Percentiles rank a stretch among this genome's conserved stretches.
Evolutionary conservation across 306 rosid species (phyloP).

Genomic region (Fragaria ananassa): DNA sequence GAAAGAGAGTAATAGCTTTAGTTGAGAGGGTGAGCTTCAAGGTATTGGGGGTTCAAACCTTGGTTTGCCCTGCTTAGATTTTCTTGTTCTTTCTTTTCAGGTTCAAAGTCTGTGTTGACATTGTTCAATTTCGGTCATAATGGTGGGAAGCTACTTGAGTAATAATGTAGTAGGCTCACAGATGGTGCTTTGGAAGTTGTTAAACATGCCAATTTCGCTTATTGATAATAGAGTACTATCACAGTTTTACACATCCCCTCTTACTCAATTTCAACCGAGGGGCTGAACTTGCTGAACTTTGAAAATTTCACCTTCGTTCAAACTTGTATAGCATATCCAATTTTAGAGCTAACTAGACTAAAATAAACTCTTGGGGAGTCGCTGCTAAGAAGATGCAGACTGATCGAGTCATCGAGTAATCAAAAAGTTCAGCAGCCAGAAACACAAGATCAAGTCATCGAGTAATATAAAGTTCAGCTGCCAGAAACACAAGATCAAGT

Average conservation of each 20-base stretch:
- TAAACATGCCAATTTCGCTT: background rate
- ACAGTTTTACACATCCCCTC: background rate
- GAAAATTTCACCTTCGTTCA: too few relatives aligned
- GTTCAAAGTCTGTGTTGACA: background rate
- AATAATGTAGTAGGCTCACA: background rate
- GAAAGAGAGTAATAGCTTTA: background rate
- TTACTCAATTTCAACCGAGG: too few relatives aligned
- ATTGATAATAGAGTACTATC: background rate
- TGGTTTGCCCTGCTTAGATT: conserved; percentile 29
- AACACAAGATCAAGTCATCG: too few relatives aligned
- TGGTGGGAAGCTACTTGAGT: background rate
- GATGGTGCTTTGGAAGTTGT: background rate
- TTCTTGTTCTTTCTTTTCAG: background rate
- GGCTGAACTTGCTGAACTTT: too few relatives aligned
- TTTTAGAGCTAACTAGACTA: too few relatives aligned
- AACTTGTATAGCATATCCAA: too few relatives aligned
- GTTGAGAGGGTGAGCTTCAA: background rate
- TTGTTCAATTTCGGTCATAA: background rate
- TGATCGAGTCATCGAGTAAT: too few relatives aligned
- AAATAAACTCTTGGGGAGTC: too few relatives aligned
- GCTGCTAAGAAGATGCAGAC: too few relatives aligned
- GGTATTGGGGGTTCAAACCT: conserved; percentile 21
- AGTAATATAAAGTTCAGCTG: too few relatives aligned
- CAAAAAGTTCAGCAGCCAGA: too few relatives aligned
- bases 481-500: too few relatives aligned